phyloP scores from a whole-genome alignment of 257 asterid genomes.

The Solanum raphanifolium region DNA sequence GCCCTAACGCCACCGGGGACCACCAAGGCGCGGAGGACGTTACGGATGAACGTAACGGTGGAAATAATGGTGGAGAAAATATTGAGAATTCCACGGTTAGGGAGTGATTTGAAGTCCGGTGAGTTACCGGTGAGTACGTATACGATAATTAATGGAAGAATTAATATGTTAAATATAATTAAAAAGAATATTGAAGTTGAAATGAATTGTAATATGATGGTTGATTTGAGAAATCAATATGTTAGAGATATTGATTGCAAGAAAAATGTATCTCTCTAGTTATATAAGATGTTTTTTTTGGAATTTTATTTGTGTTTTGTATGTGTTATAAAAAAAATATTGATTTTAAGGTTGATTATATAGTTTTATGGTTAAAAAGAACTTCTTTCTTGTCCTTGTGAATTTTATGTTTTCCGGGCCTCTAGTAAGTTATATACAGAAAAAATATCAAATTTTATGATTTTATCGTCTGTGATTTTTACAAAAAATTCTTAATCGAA shows the following conservation, averaged over 20 bases:
- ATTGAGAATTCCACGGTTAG: neutral
- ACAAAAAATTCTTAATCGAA: neutral
- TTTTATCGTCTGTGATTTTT: neutral
- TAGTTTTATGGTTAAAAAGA: neutral
- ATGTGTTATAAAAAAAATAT: neutral
- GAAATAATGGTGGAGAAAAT: constrained; percentile 25
- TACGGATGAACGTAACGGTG: constrained; percentile 5
- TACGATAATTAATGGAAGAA: constrained; percentile 31
- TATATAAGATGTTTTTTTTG: neutral
- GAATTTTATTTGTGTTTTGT: neutral
- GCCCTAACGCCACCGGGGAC: constrained; percentile 13
- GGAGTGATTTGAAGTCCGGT: constrained; percentile 15
- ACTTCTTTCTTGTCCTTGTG: neutral
- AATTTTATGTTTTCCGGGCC: neutral
- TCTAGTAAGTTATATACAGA: neutral
- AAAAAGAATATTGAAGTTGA: constrained; percentile 21
- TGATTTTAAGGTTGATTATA: neutral
- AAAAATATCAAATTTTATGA: neutral
- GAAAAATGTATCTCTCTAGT: constrained; percentile 6
- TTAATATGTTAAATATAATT: constrained; percentile 17
- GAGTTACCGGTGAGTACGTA: constrained; percentile 4
- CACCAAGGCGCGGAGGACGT: constrained; percentile 22
- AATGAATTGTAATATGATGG: constrained; percentile 35
- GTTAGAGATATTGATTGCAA: constrained; percentile 21
- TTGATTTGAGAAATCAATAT: constrained; percentile 13